phyloP scores from a whole-genome alignment of 2,329 filamentous ascomycete genomes.

The Microcyclospora pomicola region DNA sequence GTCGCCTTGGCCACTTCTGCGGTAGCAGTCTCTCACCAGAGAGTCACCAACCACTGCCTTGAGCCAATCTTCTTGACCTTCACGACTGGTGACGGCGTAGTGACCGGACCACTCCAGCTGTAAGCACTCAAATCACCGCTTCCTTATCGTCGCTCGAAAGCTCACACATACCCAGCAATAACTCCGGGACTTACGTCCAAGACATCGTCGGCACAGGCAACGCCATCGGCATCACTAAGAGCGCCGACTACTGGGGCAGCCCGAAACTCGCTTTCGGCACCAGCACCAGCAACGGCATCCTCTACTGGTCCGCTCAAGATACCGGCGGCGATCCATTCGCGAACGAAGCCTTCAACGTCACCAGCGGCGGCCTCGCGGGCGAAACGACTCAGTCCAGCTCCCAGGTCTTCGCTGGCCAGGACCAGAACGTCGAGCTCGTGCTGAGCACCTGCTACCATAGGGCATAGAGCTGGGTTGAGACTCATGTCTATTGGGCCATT shows the following conservation, averaged over 20 bases:
- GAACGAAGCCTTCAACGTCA: slow-evolving; percentile 11
- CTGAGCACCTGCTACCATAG: no score
- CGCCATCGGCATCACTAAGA: slow-evolving; percentile 17
- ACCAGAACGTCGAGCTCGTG: no score
- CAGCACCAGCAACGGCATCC: slow-evolving; percentile 6
- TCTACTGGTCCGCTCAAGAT: slow-evolving; percentile 18
- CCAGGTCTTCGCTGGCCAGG: no score
- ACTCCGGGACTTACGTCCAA: slow-evolving; percentile 6
- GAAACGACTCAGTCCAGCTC: no score
- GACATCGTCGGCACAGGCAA: slow-evolving; percentile 17
- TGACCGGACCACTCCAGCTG: slow-evolving; percentile 8
- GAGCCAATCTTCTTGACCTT: slow-evolving; percentile 15
- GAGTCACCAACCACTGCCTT: slow-evolving; percentile 18
- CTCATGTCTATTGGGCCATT: no score
- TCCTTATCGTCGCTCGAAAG: neutral
- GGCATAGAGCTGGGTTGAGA: no score
- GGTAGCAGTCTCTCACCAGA: slow-evolving; percentile 5
- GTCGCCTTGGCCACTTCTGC: slow-evolving; percentile 6
- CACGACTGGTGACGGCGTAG: slow-evolving; percentile 10
- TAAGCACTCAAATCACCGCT: slow-evolving; percentile 3
- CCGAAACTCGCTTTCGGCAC: slow-evolving; percentile 18
- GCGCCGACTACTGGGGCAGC: slow-evolving; percentile 12
- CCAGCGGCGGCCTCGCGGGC: neutral
- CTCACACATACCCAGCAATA: no score
- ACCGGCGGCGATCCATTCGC: slow-evolving; percentile 16